A percentile compares a stretch with the other conserved stretches of the same genome.
Evolutionary conservation across 208 protist species (phyloP).

Genomic region (Phytomonas francai): DNA sequence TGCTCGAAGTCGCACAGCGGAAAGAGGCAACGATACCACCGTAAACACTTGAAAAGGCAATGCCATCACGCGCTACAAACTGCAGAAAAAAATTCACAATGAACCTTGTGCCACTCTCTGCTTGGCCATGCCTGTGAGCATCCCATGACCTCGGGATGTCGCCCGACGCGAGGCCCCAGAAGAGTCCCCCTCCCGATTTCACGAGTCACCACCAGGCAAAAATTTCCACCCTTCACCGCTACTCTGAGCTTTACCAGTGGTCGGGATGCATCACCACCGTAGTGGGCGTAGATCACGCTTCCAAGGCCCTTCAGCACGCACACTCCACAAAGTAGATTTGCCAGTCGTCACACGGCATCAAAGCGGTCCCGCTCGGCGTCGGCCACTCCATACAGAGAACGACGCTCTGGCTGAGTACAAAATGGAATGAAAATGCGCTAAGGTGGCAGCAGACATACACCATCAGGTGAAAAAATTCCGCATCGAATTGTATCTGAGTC

Average conservation of each 20-base stretch:
- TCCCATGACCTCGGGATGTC: not conserved
- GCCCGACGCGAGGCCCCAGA: not conserved
- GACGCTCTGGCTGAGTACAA: not conserved
- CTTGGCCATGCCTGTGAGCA: not conserved
- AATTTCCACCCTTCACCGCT: not conserved
- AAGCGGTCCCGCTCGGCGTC: slow-evolving; percentile 71
- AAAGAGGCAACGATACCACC: not conserved
- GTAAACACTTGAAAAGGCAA: not conserved
- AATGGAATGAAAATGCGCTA: not conserved
- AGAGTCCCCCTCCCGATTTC: not conserved
- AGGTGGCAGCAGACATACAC: not conserved
- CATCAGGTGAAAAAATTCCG: not conserved
- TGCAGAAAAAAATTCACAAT: not conserved
- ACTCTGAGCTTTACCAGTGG: not conserved
- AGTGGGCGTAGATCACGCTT: slow-evolving; percentile 33
- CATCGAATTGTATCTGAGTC: not conserved
- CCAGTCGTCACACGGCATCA: slow-evolving; percentile 27
- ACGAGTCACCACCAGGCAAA: not conserved
- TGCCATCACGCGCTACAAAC: not conserved
- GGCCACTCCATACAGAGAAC: not conserved
- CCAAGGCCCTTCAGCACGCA: slow-evolving; percentile 75
- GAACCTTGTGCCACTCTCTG: not conserved
- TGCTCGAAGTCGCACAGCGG: not conserved
- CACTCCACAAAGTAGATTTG: slow-evolving; percentile 33
- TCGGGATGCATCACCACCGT: not conserved